Evolutionary conservation across 2,329 filamentous ascomycete species (phyloP), one percentile per base, ranked within the genome.

Genomic region (Cladosporium sp.): DNA sequence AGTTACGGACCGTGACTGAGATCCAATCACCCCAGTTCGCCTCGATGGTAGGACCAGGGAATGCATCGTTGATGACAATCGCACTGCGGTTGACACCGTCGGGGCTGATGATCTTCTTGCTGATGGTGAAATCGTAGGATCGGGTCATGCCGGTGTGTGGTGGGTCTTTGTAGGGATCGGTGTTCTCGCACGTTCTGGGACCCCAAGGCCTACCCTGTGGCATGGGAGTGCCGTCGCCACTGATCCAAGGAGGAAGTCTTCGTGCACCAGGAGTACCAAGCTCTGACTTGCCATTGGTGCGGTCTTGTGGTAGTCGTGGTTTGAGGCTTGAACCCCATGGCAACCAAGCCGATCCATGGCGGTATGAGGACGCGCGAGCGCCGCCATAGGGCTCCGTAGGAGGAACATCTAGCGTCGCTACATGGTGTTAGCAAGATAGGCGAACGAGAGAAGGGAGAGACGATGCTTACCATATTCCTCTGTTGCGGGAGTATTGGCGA

Each of bases 21-120:
- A 72, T 67, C 68, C 66, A 70, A 56, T 73, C 70, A 32, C 68
- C 68, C 65, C 67, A 70, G 50, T 72, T 71, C 15, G 69, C 70
- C 58, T 71, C 68, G 37, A 72, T 69, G 3, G 47, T 50, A 10
- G 47, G 47, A 3, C 47, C 71, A 20, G 70, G 71, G 60, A 67
- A 72, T n/a, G 64, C 60, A 25, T 66, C 67, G 48, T 73, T 72
- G 45, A 71, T 60, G 12, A 71, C 64, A 2, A 70, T 58, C 3
- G 60, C 68, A 22, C 60, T 28, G 37, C 61, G 63, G 37, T 66
- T 62, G 1, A 73, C 68, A 39, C 71, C 71, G 56, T 73, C 71
- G 2, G 70, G 71, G 5, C 64, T 55, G 17, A 73, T 68, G 25
- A 58, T 67, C 40, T 63, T 60, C 22, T 62, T 52, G 17, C 64